Percentiles rank a stretch among this genome's conserved stretches.
phyloP scores from a whole-genome alignment of 23 red algal genomes.

The Agarophyton chilense region DNA sequence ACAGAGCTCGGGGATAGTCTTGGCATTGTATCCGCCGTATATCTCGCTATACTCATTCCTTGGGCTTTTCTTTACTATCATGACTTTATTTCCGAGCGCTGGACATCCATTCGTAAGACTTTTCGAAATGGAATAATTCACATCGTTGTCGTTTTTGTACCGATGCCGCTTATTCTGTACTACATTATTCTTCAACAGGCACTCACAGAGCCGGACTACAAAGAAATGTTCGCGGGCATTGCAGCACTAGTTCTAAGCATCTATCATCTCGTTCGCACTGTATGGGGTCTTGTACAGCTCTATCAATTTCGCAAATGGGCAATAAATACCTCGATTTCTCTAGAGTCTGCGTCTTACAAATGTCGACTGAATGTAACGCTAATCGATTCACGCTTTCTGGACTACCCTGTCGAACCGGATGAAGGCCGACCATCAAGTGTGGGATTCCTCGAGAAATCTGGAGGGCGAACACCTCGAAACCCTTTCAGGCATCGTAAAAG shows the following conservation, averaged over 20 bases:
- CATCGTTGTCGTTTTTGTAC: not conserved
- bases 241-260: slow-evolving; percentile 23
- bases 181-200: slow-evolving; percentile 42
- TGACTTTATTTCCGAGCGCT: slow-evolving; percentile 61
- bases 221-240: slow-evolving; percentile 47
- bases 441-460: not conserved
- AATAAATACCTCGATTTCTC: slow-evolving; percentile 10
- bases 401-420: not conserved
- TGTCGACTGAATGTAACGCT: not conserved
- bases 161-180: slow-evolving; percentile 29
- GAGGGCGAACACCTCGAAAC: not conserved
- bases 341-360: slow-evolving; percentile 45
- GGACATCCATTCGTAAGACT: slow-evolving; percentile 27
- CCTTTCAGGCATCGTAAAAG: not conserved
- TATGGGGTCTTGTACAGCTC: slow-evolving; percentile 48
- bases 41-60: slow-evolving; percentile 34
- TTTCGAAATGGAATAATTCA: slow-evolving; percentile 26
- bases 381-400: not conserved
- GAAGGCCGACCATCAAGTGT: not conserved
- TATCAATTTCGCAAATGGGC: slow-evolving; percentile 34
- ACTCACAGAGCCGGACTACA: slow-evolving; percentile 50
- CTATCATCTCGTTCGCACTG: slow-evolving; percentile 36
- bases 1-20: not conserved
- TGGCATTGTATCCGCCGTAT: slow-evolving; percentile 17
- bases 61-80: slow-evolving; percentile 62